phyloP scores from a whole-genome alignment of 2,329 filamentous ascomycete species.

The Monilinia fructigena region DNA sequence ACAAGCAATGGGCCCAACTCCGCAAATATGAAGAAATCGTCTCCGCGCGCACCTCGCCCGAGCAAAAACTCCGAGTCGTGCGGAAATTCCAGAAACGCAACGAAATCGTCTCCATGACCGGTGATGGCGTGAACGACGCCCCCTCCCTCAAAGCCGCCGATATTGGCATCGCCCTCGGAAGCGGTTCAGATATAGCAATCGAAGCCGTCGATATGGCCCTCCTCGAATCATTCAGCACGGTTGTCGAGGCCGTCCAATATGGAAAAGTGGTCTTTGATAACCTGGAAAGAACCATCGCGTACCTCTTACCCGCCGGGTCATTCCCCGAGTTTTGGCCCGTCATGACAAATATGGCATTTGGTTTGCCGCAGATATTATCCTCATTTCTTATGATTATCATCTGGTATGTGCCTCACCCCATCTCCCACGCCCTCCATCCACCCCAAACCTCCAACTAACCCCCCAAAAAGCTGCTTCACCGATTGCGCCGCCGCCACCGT shows the following conservation, averaged over 20 bases:
- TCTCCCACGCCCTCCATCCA: background rate
- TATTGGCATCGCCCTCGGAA: slow-evolving; percentile 61
- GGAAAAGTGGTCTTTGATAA: slow-evolving; percentile 79
- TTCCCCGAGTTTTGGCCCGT: slow-evolving; percentile 61
- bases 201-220: slow-evolving; percentile 63
- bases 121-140: slow-evolving; percentile 50
- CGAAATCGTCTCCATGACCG: slow-evolving; percentile 54
- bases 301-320: slow-evolving; percentile 58
- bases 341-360: slow-evolving; percentile 57
- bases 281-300: slow-evolving; percentile 65
- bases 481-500: slow-evolving; percentile 71
- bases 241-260: slow-evolving; percentile 70
- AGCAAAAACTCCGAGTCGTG: slow-evolving; percentile 75
- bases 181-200: slow-evolving; percentile 59
- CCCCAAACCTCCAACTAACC: background rate
- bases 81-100: slow-evolving; percentile 54
- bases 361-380: slow-evolving; percentile 57
- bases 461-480: slow-evolving; percentile 57
- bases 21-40: slow-evolving; percentile 67
- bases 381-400: slow-evolving; percentile 53
- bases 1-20: slow-evolving; percentile 66
- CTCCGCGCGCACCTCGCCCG: slow-evolving; percentile 71
- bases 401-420: background rate
- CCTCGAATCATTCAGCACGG: slow-evolving; percentile 67
- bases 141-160: slow-evolving; percentile 61